Conservation (phyloP, 495 filamentous ascomycete genomes). For the Pyrenopolyporus hunteri region DNA sequence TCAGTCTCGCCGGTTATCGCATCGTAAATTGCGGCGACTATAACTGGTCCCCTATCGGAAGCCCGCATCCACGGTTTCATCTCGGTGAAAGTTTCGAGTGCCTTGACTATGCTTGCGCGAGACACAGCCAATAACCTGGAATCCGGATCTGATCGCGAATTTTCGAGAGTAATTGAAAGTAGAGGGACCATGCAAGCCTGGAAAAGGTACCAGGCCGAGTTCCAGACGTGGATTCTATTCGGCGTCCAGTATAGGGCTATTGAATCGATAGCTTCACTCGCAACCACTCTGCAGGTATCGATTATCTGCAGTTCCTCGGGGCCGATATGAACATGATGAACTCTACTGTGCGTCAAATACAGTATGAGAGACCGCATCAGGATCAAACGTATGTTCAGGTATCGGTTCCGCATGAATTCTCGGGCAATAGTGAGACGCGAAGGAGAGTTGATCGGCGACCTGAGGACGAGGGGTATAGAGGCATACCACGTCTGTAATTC, state of each 20-base stretch:
- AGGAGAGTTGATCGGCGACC: constrained; percentile 28
- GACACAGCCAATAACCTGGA: constrained; percentile 18
- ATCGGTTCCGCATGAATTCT: constrained; percentile 36
- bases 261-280: constrained; percentile 35
- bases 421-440: constrained; percentile 33
- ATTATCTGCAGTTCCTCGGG: constrained; percentile 31
- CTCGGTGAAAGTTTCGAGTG: constrained; percentile 36
- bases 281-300: constrained; percentile 25
- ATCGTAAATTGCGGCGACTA: constrained; percentile 36
- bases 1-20: constrained; percentile 32
- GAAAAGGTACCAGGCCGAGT: constrained; percentile 40
- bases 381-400: constrained; percentile 36
- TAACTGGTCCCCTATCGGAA: constrained; percentile 30
- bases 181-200: constrained; percentile 40
- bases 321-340: constrained; percentile 26
- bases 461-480: constrained; percentile 29
- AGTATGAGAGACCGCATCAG: constrained; percentile 36
- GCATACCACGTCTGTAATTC: constrained; percentile 33
- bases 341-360: constrained; percentile 27
- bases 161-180: constrained; percentile 29
- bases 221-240: constrained; percentile 38
- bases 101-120: constrained; percentile 33
- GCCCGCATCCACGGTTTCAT: constrained; percentile 41
- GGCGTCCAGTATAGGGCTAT: constrained; percentile 40
- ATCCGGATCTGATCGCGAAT: constrained; percentile 15